Evolutionary conservation across 768 basidiomycete genomes (phyloP), one percentile per base, ranked within the genome.

Genomic region (Clitopilus hobsonii): DNA sequence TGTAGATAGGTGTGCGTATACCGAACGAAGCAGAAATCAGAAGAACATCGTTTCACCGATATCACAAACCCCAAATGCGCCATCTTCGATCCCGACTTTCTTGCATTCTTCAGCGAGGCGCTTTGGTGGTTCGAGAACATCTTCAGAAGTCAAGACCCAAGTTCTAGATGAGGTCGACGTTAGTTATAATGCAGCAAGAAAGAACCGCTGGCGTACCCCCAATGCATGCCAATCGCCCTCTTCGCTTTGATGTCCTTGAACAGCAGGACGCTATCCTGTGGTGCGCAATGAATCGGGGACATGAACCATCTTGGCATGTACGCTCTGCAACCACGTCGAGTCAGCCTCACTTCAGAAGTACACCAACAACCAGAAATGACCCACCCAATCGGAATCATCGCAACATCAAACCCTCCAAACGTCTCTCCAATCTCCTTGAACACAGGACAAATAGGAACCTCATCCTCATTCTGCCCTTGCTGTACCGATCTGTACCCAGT

Each of bases 311-410:
- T 71, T 1, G 86, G 84, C 5, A 66, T 56, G 66, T 86, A 87
- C 6, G 83, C 85, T 3, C 88, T 88, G 68, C 25, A 53, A 36
- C 24, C 27, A 29, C 24, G 5, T 23, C 27, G 0, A 18, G 28
- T 38, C 14, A 6, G 47, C n/a, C n/a, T 22, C 18, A 22, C 20
- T 22, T 11, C 47, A 22, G 11, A 22, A 26, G 7, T 30, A 16
- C 22, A 38, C 14, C 14, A 14, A 67, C 66, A 51, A 68, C 41
- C n/a, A 62, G 65, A 23, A 68, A 0, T 38, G 29, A 67, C 64
- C 63, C 70, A 79, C 77, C 84, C 80, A n/a, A 88, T 88, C 0
- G 88, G 88, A 55, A 90, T 84, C 66, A 88, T 65, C 3, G 84
- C 84, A 27, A 89, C 68, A 62, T 89, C 86, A 60, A 90, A 84